phyloP scores from a whole-genome alignment of 371 early-diverging fungal genomes.

The Capillidium rhysosporum region DNA sequence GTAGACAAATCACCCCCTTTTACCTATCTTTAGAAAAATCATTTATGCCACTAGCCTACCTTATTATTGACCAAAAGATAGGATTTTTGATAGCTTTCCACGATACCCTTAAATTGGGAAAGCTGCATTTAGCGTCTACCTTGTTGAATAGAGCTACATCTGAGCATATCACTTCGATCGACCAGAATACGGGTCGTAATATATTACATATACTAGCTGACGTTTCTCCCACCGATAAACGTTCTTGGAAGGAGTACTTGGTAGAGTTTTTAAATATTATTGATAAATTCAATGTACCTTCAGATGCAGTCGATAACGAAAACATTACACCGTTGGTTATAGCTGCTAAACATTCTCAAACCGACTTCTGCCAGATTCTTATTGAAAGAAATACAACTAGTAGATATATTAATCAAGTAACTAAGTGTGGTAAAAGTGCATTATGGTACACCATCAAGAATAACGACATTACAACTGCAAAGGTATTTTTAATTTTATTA shows the following conservation, averaged over 20 bases:
- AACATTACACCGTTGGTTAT: neutral
- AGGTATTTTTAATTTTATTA: too few species aligned
- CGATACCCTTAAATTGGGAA: slow-evolving; percentile 23
- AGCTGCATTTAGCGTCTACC: slow-evolving; percentile 26
- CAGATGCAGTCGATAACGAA: neutral
- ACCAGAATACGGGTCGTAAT: slow-evolving; percentile 12
- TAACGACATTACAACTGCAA: too few species aligned
- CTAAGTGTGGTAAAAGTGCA: neutral
- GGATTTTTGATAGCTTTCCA: slow-evolving; percentile 16
- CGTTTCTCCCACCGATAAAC: slow-evolving; percentile 18
- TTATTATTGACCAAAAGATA: slow-evolving; percentile 20
- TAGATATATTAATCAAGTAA: neutral
- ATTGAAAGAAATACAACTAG: neutral
- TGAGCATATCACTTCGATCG: slow-evolving; percentile 3
- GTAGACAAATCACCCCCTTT: slow-evolving; percentile 14
- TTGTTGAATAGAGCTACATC: slow-evolving; percentile 13
- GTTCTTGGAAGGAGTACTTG: neutral
- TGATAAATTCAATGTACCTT: neutral
- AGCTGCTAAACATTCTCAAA: neutral
- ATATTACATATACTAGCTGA: slow-evolving; percentile 24
- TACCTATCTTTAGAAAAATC: slow-evolving; percentile 7
- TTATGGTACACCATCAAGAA: neutral
- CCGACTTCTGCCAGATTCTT: neutral
- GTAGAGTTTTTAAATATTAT: neutral
- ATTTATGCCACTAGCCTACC: slow-evolving; percentile 28